phyloP scores from a whole-genome alignment of 805 yeast species.

The Lachancea fermentati region DNA sequence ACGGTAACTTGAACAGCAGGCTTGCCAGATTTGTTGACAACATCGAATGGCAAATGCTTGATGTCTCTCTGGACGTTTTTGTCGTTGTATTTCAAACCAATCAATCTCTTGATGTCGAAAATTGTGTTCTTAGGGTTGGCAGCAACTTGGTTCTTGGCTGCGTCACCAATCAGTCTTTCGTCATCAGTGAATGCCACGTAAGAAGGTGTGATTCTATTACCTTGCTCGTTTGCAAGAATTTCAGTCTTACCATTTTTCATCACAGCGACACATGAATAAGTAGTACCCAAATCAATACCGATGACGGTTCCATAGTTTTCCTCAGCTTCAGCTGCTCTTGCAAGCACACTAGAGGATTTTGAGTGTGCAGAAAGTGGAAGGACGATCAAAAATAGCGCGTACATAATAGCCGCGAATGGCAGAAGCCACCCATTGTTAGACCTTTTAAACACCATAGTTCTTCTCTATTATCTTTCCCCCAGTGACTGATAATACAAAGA shows the following conservation, averaged over 20 bases:
- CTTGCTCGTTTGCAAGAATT: conserved; percentile 92
- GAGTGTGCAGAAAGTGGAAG: conserved; percentile 25
- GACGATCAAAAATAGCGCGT: conserved; percentile 27
- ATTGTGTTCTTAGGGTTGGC: conserved; percentile 81
- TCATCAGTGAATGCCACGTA: conserved; percentile 89
- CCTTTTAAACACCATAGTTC: conserved; percentile 1
- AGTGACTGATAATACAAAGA: background rate
- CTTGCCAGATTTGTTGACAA: conserved; percentile 67
- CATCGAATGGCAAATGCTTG: conserved; percentile 75
- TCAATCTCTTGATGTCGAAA: conserved; percentile 87
- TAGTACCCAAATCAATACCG: conserved; percentile 96
- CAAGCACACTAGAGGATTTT: conserved; percentile 27
- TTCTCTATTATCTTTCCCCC: background rate
- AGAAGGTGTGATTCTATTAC: conserved; percentile 94
- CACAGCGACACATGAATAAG: conserved; percentile 94
- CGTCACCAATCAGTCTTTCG: conserved; percentile 92
- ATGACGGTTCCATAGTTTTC: conserved; percentile 63
- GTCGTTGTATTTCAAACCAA: conserved; percentile 77
- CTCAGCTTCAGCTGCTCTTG: conserved; percentile 35
- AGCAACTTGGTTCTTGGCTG: conserved; percentile 95
- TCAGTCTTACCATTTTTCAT: conserved; percentile 83
- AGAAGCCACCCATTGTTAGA: conserved; percentile 35
- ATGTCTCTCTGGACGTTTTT: conserved; percentile 73
- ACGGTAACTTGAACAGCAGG: conserved; percentile 75
- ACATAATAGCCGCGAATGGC: conserved; percentile 40